Base-by-base conservation (phyloP, 768 basidiomycete species). In the Suillus spraguei region DNA sequence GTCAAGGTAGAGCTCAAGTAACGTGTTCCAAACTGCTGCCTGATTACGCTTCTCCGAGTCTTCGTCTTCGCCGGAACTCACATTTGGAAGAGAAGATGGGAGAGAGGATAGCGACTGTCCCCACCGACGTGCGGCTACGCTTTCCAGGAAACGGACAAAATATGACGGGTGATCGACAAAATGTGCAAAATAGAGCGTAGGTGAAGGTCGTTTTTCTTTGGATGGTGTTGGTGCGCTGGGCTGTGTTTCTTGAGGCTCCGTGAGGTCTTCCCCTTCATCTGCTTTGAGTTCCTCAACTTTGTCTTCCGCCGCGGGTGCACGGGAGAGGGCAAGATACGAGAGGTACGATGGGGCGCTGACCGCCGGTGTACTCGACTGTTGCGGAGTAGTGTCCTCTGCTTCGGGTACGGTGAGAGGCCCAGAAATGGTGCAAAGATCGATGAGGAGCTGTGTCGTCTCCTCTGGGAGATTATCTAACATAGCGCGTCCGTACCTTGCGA, bases 21-120 rank as follows among this genome's bases (percentile, higher is more conserved):
- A 80, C 11, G 96, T 98, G 76, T 97, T 97, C 96, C 96, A 98
- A 3, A 98, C 88, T 0, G 95, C 90, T 10, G 84, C 81, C 69
- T 94, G 94, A 70, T 96, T 93, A 10, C 75, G 74, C 68, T 79
- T 81, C 64, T 91, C 91, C 0, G 75, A 71, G 35, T 79, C 78
- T 58, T 84, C 83, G 46, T 85, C 85, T 2, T 79, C 63, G 58
- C 68, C 64, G 13, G 65, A 60, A 28, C 69, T 67, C 1, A 64
- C 9, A 14, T 71, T 62, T 1, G 61, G 42, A 1, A 55, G 56
- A 1, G 66, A 55, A n/a, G 41, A 42, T 52, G 62, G 66, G 1
- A 50, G 38, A 4, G 72, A 79, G 33, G 86, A 83, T 20, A 94
- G 80, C 24, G 76, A 81, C 72, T 97, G 94, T 6, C 85, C 85